phyloP scores from a whole-genome alignment of 306 rosid genomes.

The Hylodesmum podocarpum region DNA sequence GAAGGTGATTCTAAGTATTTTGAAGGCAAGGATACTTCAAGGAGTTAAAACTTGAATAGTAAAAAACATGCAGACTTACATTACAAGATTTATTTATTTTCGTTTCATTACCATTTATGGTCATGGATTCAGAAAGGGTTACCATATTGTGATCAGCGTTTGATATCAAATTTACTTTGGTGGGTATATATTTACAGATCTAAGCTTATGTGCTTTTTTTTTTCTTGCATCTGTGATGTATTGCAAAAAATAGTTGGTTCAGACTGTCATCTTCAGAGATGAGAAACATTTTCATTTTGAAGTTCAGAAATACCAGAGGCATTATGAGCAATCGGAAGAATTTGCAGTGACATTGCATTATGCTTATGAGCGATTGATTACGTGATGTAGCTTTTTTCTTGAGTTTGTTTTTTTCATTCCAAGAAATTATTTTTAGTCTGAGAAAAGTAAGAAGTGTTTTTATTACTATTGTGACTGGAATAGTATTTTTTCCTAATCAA shows the following conservation, averaged over 20 bases:
- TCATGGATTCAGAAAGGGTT: slow-evolving; percentile 24
- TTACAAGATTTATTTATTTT: slow-evolving; percentile 16
- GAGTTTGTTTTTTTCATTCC: not conserved
- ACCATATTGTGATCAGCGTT: slow-evolving; percentile 22
- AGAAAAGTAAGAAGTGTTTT: too few relatives aligned
- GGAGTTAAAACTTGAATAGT: slow-evolving; percentile 25
- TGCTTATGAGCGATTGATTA: not conserved
- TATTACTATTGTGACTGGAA: too few relatives aligned
- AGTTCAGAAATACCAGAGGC: not conserved
- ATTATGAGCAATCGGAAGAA: not conserved
- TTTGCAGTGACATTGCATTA: not conserved
- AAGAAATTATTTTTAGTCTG: too few relatives aligned
- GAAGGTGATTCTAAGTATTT: slow-evolving; percentile 46
- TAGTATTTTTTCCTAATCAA: too few relatives aligned
- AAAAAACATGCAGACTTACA: slow-evolving; percentile 1
- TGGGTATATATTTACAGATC: slow-evolving; percentile 32
- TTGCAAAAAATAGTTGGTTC: slow-evolving; percentile 7
- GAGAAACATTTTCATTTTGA: not conserved
- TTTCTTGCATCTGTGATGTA: slow-evolving; percentile 16
- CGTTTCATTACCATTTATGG: slow-evolving; percentile 1
- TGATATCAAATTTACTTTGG: slow-evolving; percentile 26
- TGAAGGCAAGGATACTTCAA: slow-evolving; percentile 22
- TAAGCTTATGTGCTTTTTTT: slow-evolving; percentile 10
- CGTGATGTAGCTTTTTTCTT: not conserved
- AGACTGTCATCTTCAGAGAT: not conserved